phyloP scores from a whole-genome alignment of 2,329 filamentous ascomycete genomes.

The Tolypocladium inflatum region DNA sequence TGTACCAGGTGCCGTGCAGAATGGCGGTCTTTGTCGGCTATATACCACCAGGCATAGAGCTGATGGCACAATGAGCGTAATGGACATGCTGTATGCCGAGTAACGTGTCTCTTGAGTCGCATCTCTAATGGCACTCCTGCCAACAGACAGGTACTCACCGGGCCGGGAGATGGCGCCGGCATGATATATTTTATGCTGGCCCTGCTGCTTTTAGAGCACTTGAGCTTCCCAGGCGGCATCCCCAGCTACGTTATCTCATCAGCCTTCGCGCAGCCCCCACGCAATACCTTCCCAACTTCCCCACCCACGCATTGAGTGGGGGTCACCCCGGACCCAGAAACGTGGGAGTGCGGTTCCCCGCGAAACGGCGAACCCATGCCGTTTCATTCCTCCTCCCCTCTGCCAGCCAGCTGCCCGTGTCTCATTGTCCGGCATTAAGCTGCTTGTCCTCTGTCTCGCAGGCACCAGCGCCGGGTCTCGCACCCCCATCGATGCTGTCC shows the following conservation, averaged over 20 bases:
- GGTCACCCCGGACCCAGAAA: constrained; percentile 8
- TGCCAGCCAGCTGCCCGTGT: not conserved
- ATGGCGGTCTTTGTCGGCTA: not conserved
- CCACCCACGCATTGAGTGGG: constrained; percentile 3
- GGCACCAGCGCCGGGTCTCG: not conserved
- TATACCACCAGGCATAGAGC: not conserved
- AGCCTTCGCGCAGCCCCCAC: constrained; percentile 1
- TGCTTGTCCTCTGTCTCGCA: not conserved
- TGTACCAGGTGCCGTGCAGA: not conserved
- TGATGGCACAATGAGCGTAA: not conserved
- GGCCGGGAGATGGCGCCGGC: not conserved
- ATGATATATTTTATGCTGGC: not conserved
- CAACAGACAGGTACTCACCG: not conserved
- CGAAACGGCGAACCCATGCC: constrained; percentile 3
- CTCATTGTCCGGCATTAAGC: not conserved
- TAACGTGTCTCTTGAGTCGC: not conserved
- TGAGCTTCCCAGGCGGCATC: not conserved
- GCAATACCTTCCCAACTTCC: not conserved
- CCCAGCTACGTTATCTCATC: too few species aligned
- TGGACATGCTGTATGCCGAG: not conserved
- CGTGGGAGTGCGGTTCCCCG: constrained; percentile 4
- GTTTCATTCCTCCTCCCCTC: not conserved
- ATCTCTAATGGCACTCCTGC: not conserved
- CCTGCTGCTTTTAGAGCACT: not conserved
- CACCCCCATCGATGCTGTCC: not conserved